Percentiles rank a stretch among this genome's conserved stretches.
phyloP scores from a whole-genome alignment of 768 basidiomycete genomes.

The Calvatia gigantea region DNA sequence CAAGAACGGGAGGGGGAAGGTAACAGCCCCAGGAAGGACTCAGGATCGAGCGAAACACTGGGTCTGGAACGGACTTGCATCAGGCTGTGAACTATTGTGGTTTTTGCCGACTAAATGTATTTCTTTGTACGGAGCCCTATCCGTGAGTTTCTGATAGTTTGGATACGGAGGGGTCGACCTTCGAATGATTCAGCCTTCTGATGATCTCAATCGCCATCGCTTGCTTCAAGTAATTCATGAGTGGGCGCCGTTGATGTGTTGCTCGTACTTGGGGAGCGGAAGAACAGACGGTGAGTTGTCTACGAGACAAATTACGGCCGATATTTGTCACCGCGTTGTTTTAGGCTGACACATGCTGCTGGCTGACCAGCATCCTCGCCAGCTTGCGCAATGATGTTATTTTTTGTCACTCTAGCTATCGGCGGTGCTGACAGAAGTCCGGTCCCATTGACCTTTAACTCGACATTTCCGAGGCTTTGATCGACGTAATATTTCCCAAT shows the following conservation, averaged over 20 bases:
- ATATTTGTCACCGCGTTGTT: neutral
- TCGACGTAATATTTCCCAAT: conserved; percentile 10
- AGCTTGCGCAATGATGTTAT: neutral
- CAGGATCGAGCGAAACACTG: no score
- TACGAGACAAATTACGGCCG: neutral
- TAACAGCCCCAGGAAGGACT: no score
- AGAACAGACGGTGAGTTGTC: neutral
- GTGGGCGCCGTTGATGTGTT: neutral
- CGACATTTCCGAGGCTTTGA: neutral
- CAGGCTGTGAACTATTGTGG: no score
- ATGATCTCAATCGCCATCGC: no score
- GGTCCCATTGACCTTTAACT: neutral
- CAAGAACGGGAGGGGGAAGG: no score
- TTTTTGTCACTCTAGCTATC: neutral
- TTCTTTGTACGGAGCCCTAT: no score
- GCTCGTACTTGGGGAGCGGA: neutral
- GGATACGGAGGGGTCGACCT: no score
- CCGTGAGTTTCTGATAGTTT: no score
- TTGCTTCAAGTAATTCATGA: neutral
- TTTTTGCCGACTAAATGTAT: no score
- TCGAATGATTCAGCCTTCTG: no score
- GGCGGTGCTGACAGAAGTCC: neutral
- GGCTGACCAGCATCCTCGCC: neutral
- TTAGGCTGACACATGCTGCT: neutral
- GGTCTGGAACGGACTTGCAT: no score